Conservation (phyloP, 495 filamentous ascomycete genomes). For the Aspergillus panamensis region DNA sequence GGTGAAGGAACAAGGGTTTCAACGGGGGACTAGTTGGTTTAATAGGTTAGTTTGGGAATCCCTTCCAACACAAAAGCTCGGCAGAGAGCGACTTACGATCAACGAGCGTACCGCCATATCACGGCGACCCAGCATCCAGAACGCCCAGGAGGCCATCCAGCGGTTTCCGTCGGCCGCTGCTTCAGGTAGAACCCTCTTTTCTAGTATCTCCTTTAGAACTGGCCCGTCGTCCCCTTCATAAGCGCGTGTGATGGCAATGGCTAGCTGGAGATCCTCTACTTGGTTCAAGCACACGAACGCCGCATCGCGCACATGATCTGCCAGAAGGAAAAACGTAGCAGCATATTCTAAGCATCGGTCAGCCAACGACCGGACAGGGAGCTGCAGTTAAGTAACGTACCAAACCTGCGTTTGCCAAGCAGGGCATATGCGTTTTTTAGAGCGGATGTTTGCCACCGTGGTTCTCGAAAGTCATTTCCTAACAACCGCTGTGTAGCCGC, state of each 20-base stretch:
- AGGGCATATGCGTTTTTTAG: slow-evolving; percentile 98
- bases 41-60: not conserved
- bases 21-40: slow-evolving; percentile 60
- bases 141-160: slow-evolving; percentile 95
- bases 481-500: slow-evolving; percentile 69
- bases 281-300: slow-evolving; percentile 81
- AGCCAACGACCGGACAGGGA: not conserved
- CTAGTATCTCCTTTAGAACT: slow-evolving; percentile 67
- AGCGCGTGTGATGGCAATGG: slow-evolving; percentile 81
- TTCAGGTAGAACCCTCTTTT: slow-evolving; percentile 73
- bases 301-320: slow-evolving; percentile 79
- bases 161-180: slow-evolving; percentile 80
- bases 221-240: slow-evolving; percentile 84
- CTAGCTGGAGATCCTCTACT: slow-evolving; percentile 82
- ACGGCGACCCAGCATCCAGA: slow-evolving; percentile 81
- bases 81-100: slow-evolving; percentile 42
- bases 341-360: slow-evolving; percentile 68
- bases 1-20: slow-evolving; percentile 57
- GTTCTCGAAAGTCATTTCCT: slow-evolving; percentile 81
- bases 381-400: slow-evolving; percentile 39
- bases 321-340: slow-evolving; percentile 91
- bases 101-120: slow-evolving; percentile 87
- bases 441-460: slow-evolving; percentile 84
- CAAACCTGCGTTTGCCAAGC: slow-evolving; percentile 84
- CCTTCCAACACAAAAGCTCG: not conserved